Evolutionary conservation across 2,329 filamentous ascomycete genomes (phyloP).

Genomic region (Phyllosticta capitalensis): DNA sequence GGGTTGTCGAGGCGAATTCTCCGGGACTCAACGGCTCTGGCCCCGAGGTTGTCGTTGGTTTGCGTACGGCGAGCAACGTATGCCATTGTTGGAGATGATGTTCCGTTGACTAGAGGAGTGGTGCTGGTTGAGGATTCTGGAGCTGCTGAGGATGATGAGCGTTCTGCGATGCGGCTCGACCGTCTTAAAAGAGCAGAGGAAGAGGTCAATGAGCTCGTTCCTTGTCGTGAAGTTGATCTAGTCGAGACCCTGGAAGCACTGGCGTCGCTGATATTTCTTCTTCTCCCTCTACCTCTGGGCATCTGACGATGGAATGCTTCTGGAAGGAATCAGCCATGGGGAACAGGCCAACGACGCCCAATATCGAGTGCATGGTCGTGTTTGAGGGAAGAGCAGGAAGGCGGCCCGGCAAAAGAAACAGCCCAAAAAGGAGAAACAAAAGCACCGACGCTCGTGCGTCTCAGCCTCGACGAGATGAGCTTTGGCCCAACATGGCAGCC

Average conservation of each 20-base stretch:
- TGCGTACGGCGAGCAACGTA: conserved; percentile 28
- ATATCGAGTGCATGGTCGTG: conserved; percentile 10
- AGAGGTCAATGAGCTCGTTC: conserved; percentile 3
- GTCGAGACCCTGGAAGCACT: conserved; percentile 10
- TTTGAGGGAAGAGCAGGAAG: conserved; percentile 8
- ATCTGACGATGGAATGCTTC: conserved; percentile 10
- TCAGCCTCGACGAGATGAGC: conserved; percentile 9
- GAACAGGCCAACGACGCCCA: conserved; percentile 6
- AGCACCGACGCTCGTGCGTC: conserved; percentile 10
- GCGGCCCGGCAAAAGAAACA: conserved; percentile 10
- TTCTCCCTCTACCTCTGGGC: conserved; percentile 11
- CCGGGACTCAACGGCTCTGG: conserved; percentile 18
- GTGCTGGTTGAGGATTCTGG: conserved; percentile 2
- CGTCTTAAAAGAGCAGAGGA: conserved; percentile 9
- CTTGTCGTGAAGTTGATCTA: conserved; percentile 10
- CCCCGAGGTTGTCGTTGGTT: conserved; percentile 17
- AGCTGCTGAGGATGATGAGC: conserved; percentile 4
- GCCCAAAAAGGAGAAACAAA: conserved; percentile 4
- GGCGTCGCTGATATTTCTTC: conserved; percentile 12
- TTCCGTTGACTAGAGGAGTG: not conserved
- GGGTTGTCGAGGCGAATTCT: conserved; percentile 7
- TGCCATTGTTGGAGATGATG: conserved; percentile 22
- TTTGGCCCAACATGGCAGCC: conserved; percentile 3
- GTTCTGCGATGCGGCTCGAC: conserved; percentile 12
- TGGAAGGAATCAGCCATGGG: conserved; percentile 8